Base-by-base conservation (phyloP, 441 rosid genomes). In the Adansonia rubrostipa region DNA sequence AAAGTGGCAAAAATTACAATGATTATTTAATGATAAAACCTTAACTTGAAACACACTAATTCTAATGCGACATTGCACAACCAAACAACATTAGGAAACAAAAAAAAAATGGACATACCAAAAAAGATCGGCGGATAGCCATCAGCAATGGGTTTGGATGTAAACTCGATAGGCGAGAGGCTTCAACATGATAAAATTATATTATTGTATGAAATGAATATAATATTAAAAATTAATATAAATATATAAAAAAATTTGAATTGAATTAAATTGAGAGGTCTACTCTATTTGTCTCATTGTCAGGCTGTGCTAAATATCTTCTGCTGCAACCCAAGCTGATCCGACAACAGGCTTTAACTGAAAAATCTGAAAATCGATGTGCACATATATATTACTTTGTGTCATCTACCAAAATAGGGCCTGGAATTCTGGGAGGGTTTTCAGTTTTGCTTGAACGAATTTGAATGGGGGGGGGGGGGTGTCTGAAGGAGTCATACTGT, bases 311-410 rank as follows among this genome's bases (percentile, higher is more conserved):
- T 3, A 13, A 51, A 51, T 17, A 51, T 51, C 57, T 51, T 15
- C 5, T 60, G 64, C 64, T 1, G 6, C 36, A 60, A 33, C 36
- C 64, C 13, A 60, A 22, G 36, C 64, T 60, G 64, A 60, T 24
- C 64, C 64, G 36, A 60, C 64, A 14, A 20, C 64, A 22, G 64
- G 64, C 64, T 60, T 60, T 60, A 60, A 22, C 36, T 4, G 40
- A 22, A 60, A 58, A 58, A 58, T 58, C 64, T 58, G 33, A 58
- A 15, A 9, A 22, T 22, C 17, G 19, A 14, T 13, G 14, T 51
- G n/a, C 14, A 51, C 57, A 51, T 51, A 6, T 53, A 51, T 51
- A 6, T 53, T 14, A 15, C 15, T 33, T 51, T 4, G 28, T 20
- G 64, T 51, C 57, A 1, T 51, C 14, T 51, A 5, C 57, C 57